Evolutionary conservation across 73 alveolate genomes (phyloP).

Genomic region (Uronychia binucleata): DNA sequence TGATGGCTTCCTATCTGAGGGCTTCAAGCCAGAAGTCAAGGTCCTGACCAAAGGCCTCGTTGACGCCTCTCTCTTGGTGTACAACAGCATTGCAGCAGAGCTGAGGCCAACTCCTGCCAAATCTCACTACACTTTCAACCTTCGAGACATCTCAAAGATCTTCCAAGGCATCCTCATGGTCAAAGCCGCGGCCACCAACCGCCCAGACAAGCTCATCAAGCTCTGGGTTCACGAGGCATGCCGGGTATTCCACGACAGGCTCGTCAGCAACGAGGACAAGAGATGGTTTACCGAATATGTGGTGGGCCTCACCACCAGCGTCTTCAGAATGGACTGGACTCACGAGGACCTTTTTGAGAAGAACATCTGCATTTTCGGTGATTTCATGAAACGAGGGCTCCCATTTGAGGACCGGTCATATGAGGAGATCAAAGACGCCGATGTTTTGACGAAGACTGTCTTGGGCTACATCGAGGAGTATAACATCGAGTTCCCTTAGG

Average conservation of each 20-base stretch:
- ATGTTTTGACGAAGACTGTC: conserved; percentile 68
- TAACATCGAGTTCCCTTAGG: conserved; percentile 89
- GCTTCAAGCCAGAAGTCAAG: conserved; percentile 75
- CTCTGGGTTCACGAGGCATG: conserved; percentile 95
- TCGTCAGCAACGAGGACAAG: conserved; percentile 59
- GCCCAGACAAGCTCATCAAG: conserved; percentile 70
- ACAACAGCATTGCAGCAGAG: conserved; percentile 88
- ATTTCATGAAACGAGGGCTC: conserved; percentile 81
- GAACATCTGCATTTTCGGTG: conserved; percentile 68
- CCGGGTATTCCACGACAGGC: conserved; percentile 92
- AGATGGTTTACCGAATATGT: conserved; percentile 76
- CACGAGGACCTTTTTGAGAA: conserved; percentile 74
- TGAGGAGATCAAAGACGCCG: conserved; percentile 67
- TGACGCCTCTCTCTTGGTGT: conserved; percentile 79
- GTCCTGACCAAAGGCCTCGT: conserved; percentile 79
- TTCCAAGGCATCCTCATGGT: conserved; percentile 85
- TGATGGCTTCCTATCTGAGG: conserved; percentile 75
- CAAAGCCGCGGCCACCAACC: conserved; percentile 6
- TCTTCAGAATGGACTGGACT: conserved; percentile 74
- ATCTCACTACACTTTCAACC: conserved; percentile 96
- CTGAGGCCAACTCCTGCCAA: conserved; percentile 99
- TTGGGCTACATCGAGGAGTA: conserved; percentile 95
- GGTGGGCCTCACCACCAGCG: conserved; percentile 55
- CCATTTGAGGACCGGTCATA: conserved; percentile 76
- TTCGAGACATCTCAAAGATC: conserved; percentile 93